A percentile compares a stretch with the other conserved stretches of the same genome.
These are phyloP conservation scores for Crithidia mellificae DNA, from an alignment of 208 protist species.

Conservation along the genomic window DNA sequence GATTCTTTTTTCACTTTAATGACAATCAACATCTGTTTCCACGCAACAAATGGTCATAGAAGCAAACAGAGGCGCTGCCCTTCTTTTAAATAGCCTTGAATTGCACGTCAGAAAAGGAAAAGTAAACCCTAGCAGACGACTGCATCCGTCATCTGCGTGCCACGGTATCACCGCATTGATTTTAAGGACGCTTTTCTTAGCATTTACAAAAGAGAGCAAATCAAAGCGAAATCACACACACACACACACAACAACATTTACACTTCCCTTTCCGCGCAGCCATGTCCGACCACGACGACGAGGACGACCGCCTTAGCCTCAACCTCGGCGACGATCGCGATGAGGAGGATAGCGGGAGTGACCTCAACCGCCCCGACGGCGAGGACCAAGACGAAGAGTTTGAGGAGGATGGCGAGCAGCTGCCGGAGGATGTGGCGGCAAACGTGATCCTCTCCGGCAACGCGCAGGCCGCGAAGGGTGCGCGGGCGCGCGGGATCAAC, in stretches of 20 bases:
- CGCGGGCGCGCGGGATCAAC: constrained; percentile 37
- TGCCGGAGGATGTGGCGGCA: constrained; percentile 52
- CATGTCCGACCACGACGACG: constrained; percentile 59
- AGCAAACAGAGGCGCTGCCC: too few relatives aligned
- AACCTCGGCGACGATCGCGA: constrained; percentile 55
- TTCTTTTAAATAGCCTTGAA: too few relatives aligned
- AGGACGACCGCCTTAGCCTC: constrained; percentile 62
- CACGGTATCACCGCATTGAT: too few relatives aligned
- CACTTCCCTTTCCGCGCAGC: not conserved
- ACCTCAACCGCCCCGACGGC: constrained; percentile 19
- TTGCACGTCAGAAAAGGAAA: too few relatives aligned
- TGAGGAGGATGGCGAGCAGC: constrained; percentile 35
- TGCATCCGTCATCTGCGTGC: too few relatives aligned
- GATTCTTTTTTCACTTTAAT: too few relatives aligned
- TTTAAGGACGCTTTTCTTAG: too few relatives aligned
- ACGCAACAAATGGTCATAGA: too few relatives aligned
- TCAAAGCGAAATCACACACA: not conserved
- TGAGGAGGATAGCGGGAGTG: constrained; percentile 34
- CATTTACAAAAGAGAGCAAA: too few relatives aligned
- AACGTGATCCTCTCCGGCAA: constrained; percentile 63
- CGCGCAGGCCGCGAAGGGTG: constrained; percentile 44
- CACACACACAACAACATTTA: constrained; percentile 16
- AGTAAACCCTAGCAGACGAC: too few relatives aligned
- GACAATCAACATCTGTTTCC: too few relatives aligned
- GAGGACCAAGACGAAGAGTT: constrained; percentile 45